phyloP scores from a whole-genome alignment of 108 stramenopile species.

The Nitzschia palea region DNA sequence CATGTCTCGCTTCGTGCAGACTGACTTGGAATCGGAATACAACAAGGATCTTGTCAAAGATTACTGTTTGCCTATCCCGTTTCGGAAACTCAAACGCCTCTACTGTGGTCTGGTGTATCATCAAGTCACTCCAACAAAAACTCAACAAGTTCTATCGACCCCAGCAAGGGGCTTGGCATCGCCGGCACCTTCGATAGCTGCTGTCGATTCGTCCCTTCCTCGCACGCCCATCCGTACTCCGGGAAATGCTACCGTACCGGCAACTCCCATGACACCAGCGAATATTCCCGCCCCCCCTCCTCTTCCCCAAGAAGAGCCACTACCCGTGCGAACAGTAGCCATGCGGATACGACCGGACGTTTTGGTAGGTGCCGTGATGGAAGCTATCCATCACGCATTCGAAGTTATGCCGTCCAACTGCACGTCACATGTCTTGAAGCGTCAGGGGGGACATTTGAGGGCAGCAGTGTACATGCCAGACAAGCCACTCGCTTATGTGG shows the following conservation, averaged over 20 bases:
- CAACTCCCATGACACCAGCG: not conserved
- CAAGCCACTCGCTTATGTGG: slow-evolving; percentile 52
- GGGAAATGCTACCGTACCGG: not conserved
- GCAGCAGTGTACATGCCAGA: slow-evolving; percentile 23
- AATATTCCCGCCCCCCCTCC: not conserved
- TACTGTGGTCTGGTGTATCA: slow-evolving; percentile 35
- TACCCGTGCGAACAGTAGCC: slow-evolving; percentile 71
- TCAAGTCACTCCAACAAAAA: not conserved
- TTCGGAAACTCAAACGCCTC: slow-evolving; percentile 37
- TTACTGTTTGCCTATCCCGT: slow-evolving; percentile 37
- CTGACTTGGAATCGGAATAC: not conserved
- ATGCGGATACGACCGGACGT: slow-evolving; percentile 87
- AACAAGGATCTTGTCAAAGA: slow-evolving; percentile 34
- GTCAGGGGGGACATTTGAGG: slow-evolving; percentile 67
- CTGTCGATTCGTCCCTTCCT: not conserved
- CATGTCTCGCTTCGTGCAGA: slow-evolving; percentile 19
- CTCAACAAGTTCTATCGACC: not conserved
- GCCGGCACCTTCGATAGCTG: not conserved
- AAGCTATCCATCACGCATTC: slow-evolving; percentile 44
- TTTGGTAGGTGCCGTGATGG: slow-evolving; percentile 73
- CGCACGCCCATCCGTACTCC: not conserved
- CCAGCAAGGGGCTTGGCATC: slow-evolving; percentile 2
- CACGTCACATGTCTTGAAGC: slow-evolving; percentile 39
- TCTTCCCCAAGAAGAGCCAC: slow-evolving; percentile 30
- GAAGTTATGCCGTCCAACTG: slow-evolving; percentile 18